Conservation (phyloP, 2,329 filamentous ascomycete species). For the Ceratocystis colombiana region DNA sequence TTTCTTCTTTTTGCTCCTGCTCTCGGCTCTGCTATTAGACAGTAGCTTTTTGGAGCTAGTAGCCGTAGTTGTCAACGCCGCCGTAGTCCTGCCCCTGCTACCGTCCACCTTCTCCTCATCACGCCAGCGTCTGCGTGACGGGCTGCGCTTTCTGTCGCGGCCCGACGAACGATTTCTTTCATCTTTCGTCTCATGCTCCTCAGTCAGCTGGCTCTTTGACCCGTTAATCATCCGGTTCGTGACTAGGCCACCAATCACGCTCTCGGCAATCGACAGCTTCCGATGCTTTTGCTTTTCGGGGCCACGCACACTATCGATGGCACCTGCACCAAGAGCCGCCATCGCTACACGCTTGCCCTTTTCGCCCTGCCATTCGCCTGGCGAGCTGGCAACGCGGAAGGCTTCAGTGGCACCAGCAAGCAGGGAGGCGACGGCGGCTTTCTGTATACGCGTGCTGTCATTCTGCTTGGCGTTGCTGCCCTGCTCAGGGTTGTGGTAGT, state of each 20-base stretch:
- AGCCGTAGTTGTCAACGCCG: constrained; percentile 52
- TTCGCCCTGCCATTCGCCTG: constrained; percentile 78
- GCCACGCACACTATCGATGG: constrained; percentile 69
- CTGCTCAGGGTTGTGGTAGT: constrained; percentile 29
- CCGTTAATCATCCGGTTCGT: constrained; percentile 81
- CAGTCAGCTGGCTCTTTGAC: constrained; percentile 55
- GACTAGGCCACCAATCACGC: constrained; percentile 78
- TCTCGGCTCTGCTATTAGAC: not conserved
- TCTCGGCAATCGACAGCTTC: constrained; percentile 75
- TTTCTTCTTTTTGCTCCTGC: constrained; percentile 33
- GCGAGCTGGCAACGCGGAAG: constrained; percentile 79
- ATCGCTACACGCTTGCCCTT: constrained; percentile 89
- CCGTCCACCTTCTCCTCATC: constrained; percentile 38
- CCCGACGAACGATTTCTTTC: constrained; percentile 29
- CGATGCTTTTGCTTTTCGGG: constrained; percentile 64
- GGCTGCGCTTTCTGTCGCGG: constrained; percentile 27
- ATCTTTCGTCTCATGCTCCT: constrained; percentile 46
- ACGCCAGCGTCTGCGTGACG: constrained; percentile 26
- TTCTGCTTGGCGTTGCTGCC: constrained; percentile 32
- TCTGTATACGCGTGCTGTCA: constrained; percentile 59
- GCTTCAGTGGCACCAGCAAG: constrained; percentile 86
- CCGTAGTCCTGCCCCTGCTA: constrained; percentile 34
- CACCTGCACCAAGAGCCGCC: constrained; percentile 73
- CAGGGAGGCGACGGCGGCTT: constrained; percentile 83
- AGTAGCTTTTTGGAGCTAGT: constrained; percentile 49